Conservation (phyloP, 2,329 filamentous ascomycete species). For the Coniochaeta hoffmannii region DNA sequence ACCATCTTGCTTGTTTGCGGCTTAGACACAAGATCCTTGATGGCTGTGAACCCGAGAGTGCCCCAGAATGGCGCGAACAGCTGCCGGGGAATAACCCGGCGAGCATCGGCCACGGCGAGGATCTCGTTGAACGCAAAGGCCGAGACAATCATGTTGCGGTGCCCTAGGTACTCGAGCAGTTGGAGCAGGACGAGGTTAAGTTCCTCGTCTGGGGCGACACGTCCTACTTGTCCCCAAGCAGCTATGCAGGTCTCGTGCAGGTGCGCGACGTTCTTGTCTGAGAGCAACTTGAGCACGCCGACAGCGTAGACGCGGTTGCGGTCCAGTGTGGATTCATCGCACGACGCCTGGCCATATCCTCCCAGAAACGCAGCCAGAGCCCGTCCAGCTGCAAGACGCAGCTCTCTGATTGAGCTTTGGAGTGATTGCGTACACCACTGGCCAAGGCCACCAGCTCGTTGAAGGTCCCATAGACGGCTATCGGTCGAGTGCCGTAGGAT, state of each 20-base stretch:
- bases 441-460: conserved; percentile 54
- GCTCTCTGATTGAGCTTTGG: conserved; percentile 75
- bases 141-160: conserved; percentile 70
- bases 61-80: conserved; percentile 86
- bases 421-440: conserved; percentile 78
- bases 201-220: conserved; percentile 71
- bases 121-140: conserved; percentile 80
- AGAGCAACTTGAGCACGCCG: conserved; percentile 63
- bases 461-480: conserved; percentile 55
- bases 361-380: conserved; percentile 42
- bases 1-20: conserved; percentile 79
- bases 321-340: conserved; percentile 35
- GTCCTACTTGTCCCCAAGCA: conserved; percentile 78
- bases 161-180: conserved; percentile 80
- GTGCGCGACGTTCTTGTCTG: conserved; percentile 57
- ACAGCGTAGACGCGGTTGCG: conserved; percentile 65
- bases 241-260: conserved; percentile 79
- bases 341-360: conserved; percentile 24
- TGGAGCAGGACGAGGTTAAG: conserved; percentile 79
- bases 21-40: conserved; percentile 71
- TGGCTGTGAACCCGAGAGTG: conserved; percentile 71
- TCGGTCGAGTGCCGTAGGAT: conserved; percentile 60
- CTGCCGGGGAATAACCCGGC: conserved; percentile 53
- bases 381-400: conserved; percentile 73
- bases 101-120: conserved; percentile 60